Base-by-base conservation (phyloP, 164 flowering plant species). In the Akebia trifoliata region DNA sequence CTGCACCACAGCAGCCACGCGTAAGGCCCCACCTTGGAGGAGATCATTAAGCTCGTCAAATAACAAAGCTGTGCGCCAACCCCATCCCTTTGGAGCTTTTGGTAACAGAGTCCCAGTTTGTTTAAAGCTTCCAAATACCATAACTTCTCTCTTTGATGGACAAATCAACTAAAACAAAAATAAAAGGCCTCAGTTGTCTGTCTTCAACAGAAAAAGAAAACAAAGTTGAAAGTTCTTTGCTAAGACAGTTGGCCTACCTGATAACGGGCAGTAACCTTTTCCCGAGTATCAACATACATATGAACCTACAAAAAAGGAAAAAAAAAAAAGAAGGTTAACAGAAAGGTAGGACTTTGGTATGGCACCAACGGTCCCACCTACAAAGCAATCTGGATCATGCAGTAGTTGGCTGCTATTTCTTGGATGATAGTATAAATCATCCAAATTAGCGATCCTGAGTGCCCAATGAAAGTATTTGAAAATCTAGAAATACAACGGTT, bases 81-180 rank as follows among this genome's bases (percentile, higher is more conserved):
- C 99, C 99, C 99, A 93, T 58, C 99, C 99, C 53, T 90, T 93
- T 7, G 99, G 99, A 69, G 97, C 97, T 74, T 93, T 93, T 2
- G 99, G 99, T 59, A 93, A 63, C 51, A 90, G 90, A 43, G 93
- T 93, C 18, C 99, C 99, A 1, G 80, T 53, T 66, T 94, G 96
- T 70, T 93, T 93, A 59, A 80, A 74, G 75, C 86, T 86, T 57
- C 95, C 97, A 59, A 93, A 87, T 43, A 87, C 90, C 92, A 86
- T 79, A 17, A 93, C 96, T 66, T 93, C 96, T 65, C 97, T 76
- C 78, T 90, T 93, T 20, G 97, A 90, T 14, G 99, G 97, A 63
- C 95, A 90, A 53, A 87, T 83, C 72, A 93, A 73, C 97, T 87
- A 14, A 17, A 9, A 32, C 8, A 36, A 21, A 35, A n/a, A 17